Conservation (phyloP, 140 eudicot genomes). For the Cichorium intybus region DNA sequence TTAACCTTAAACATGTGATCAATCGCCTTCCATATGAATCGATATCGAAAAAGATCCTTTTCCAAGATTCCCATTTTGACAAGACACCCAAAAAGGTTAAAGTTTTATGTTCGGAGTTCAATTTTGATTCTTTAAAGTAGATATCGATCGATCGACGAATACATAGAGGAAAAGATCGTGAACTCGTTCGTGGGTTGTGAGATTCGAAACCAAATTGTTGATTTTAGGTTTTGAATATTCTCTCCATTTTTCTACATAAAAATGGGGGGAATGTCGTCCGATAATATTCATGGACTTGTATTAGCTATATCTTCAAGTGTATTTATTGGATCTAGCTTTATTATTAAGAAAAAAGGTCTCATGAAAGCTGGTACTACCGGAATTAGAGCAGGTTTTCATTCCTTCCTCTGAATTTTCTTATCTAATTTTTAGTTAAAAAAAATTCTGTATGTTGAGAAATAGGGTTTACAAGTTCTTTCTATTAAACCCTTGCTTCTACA, state of each 20-base stretch:
- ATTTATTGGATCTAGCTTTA: conserved; percentile 90
- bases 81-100: conserved; percentile 19
- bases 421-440: not conserved
- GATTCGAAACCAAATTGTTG: conserved; percentile 5
- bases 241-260: conserved; percentile 25
- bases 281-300: conserved; percentile 67
- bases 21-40: conserved; percentile 31
- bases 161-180: not conserved
- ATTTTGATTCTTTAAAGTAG: conserved; percentile 15
- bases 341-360: conserved; percentile 91
- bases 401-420: not conserved
- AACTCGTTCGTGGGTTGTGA: conserved; percentile 19
- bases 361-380: conserved; percentile 71
- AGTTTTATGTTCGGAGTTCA: conserved; percentile 17
- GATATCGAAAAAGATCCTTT: conserved; percentile 5
- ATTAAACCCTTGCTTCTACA: not conserved
- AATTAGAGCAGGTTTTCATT: conserved; percentile 71
- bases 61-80: conserved; percentile 29
- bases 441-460: conserved; percentile 5
- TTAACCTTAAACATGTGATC: conserved; percentile 28
- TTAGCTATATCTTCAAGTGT: conserved; percentile 84
- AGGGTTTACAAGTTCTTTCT: not conserved
- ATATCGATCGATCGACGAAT: not conserved
- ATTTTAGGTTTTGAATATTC: conserved; percentile 23
- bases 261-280: conserved; percentile 77